These are phyloP conservation scores for Arachnopeziza araneosa DNA, from an alignment of 2,329 filamentous ascomycete genomes.

Conservation along the genomic window DNA sequence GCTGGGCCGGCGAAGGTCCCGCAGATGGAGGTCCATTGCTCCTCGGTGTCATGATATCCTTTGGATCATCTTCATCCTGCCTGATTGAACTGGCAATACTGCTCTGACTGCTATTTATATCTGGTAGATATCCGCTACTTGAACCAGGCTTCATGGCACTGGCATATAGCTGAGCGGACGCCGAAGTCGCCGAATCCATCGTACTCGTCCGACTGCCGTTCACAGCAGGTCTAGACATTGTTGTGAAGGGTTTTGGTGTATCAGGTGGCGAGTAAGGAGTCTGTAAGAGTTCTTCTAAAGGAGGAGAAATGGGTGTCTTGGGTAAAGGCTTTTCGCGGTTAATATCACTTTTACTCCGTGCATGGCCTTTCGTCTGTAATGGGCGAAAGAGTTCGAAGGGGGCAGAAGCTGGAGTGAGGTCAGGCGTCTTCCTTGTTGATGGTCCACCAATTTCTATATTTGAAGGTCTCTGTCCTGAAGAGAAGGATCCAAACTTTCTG, in stretches of 20 bases:
- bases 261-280: constrained; percentile 21
- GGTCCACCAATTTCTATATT: constrained; percentile 19
- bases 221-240: constrained; percentile 23
- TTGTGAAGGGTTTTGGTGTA: constrained; percentile 19
- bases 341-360: constrained; percentile 21
- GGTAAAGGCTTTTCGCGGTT: constrained; percentile 30
- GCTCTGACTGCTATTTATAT: constrained; percentile 38
- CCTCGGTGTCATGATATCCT: constrained; percentile 45
- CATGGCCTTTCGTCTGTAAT: constrained; percentile 19
- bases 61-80: constrained; percentile 43
- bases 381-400: constrained; percentile 9
- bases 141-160: constrained; percentile 19
- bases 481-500: constrained; percentile 28
- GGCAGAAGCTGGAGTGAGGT: constrained; percentile 11
- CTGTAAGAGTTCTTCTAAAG: constrained; percentile 11
- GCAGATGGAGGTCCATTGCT: constrained; percentile 50
- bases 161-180: constrained; percentile 16
- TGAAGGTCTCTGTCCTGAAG: constrained; percentile 5
- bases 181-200: constrained; percentile 29
- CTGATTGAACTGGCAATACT: constrained; percentile 37
- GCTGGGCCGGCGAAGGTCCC: constrained; percentile 51
- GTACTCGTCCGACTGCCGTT: constrained; percentile 28
- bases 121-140: constrained; percentile 15
- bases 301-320: constrained; percentile 23
- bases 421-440: constrained; percentile 9